Evolutionary conservation across 2,329 filamentous ascomycete species (phyloP).

Genomic region (Sporothrix curviconia): DNA sequence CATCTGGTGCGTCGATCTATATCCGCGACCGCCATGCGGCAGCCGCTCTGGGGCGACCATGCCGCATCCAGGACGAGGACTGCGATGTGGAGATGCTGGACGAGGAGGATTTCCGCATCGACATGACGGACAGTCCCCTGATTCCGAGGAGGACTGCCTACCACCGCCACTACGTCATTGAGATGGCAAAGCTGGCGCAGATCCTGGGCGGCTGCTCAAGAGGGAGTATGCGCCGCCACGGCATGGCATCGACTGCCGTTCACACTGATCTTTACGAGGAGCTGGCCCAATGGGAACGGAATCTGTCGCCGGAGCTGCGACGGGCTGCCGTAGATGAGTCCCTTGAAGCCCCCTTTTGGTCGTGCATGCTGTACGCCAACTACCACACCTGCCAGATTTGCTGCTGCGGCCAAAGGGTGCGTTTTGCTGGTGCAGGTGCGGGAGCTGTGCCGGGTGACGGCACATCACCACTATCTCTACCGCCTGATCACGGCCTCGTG

Average conservation of each 20-base stretch:
- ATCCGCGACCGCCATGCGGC: background rate
- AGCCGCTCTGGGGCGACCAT: background rate
- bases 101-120: background rate
- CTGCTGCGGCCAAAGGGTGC: background rate
- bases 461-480: too few species aligned
- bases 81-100: slow-evolving; percentile 5
- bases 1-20: slow-evolving; percentile 11
- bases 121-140: background rate
- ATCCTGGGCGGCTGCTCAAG: background rate
- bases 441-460: too few species aligned
- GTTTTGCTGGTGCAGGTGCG: too few species aligned
- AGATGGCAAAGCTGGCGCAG: background rate
- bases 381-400: slow-evolving; percentile 3
- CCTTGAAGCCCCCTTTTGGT: background rate
- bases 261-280: background rate
- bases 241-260: background rate
- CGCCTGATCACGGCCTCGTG: background rate
- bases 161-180: background rate
- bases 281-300: background rate
- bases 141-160: background rate
- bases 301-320: background rate
- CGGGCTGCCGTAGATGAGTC: slow-evolving; percentile 2
- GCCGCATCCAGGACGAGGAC: slow-evolving; percentile 6
- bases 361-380: slow-evolving; percentile 6
- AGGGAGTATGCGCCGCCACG: background rate